Conservation (phyloP, 257 asterid genomes). For the Oldenlandia corymbosa region DNA sequence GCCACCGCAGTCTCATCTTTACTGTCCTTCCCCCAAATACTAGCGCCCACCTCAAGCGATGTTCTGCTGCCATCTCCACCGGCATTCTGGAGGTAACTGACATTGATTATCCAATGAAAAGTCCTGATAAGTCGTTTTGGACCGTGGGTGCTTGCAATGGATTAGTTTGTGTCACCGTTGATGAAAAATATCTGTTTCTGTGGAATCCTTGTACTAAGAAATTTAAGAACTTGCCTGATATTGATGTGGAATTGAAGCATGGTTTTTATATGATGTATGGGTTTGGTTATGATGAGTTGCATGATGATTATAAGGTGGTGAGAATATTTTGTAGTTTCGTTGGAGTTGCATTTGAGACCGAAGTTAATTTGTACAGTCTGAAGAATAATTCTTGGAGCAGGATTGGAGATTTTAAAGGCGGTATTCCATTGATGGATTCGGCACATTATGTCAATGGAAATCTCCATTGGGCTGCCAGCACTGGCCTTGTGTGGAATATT, state of each 20-base stretch:
- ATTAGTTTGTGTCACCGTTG: slow-evolving; percentile 18
- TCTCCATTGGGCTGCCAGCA: slow-evolving; percentile 43
- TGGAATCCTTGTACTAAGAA: slow-evolving; percentile 25
- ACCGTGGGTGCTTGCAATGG: slow-evolving; percentile 28
- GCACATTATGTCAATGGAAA: slow-evolving; percentile 42
- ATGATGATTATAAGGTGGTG: too few species aligned
- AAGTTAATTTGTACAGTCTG: slow-evolving; percentile 40
- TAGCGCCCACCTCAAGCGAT: slow-evolving; percentile 7
- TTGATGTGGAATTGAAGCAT: neutral
- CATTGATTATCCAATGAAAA: slow-evolving; percentile 12
- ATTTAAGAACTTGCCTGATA: slow-evolving; percentile 7
- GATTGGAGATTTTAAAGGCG: slow-evolving; percentile 26
- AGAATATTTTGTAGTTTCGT: slow-evolving; percentile 21
- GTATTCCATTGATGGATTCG: slow-evolving; percentile 19
- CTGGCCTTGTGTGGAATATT: slow-evolving; percentile 28
- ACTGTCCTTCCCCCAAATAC: slow-evolving; percentile 5
- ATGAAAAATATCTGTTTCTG: slow-evolving; percentile 8
- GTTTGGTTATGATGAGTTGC: slow-evolving; percentile 30
- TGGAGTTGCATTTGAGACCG: slow-evolving; percentile 17
- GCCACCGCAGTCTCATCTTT: neutral
- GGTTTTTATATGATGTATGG: slow-evolving; percentile 21
- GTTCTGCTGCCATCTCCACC: slow-evolving; percentile 2
- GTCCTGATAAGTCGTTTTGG: neutral
- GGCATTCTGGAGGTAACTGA: neutral
- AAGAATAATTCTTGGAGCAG: slow-evolving; percentile 42